Evolutionary conservation across 192 early-diverging fungal genomes (phyloP).

Genomic region (Mortierella hygrophila): DNA sequence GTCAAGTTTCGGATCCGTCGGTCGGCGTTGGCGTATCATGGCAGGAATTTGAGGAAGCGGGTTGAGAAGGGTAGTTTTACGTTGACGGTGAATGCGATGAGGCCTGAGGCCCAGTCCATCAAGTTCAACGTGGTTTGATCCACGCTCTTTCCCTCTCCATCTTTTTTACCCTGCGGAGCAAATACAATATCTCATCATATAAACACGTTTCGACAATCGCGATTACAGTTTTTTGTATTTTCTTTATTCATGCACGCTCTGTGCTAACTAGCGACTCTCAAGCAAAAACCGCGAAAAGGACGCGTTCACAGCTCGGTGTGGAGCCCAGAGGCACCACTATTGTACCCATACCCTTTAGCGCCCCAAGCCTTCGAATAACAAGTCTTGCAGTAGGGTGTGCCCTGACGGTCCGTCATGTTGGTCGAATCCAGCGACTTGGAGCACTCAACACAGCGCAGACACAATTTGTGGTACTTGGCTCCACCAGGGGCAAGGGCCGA

Average conservation of each 20-base stretch:
- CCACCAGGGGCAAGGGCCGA: constrained; percentile 62
- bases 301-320: constrained; percentile 49
- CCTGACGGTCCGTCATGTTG: constrained; percentile 67
- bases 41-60: constrained; percentile 17
- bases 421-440: constrained; percentile 67
- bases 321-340: constrained; percentile 55
- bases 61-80: constrained; percentile 47
- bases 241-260: neutral
- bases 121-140: constrained; percentile 35
- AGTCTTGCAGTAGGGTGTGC: constrained; percentile 62
- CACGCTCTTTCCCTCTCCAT: neutral
- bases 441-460: constrained; percentile 65
- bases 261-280: neutral
- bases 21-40: constrained; percentile 40
- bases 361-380: constrained; percentile 70
- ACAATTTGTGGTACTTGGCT: constrained; percentile 71
- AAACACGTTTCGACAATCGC: too few relatives aligned
- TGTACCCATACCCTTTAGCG: constrained; percentile 62
- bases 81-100: constrained; percentile 54
- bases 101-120: constrained; percentile 35
- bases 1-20: constrained; percentile 58
- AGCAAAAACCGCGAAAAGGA: neutral
- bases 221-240: neutral
- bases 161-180: neutral
- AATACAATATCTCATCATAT: too few relatives aligned